Evolutionary conservation across 2,329 filamentous ascomycete species (phyloP), one percentile per base, ranked within the genome.

Genomic region (Neopestalotiopsis sp.): DNA sequence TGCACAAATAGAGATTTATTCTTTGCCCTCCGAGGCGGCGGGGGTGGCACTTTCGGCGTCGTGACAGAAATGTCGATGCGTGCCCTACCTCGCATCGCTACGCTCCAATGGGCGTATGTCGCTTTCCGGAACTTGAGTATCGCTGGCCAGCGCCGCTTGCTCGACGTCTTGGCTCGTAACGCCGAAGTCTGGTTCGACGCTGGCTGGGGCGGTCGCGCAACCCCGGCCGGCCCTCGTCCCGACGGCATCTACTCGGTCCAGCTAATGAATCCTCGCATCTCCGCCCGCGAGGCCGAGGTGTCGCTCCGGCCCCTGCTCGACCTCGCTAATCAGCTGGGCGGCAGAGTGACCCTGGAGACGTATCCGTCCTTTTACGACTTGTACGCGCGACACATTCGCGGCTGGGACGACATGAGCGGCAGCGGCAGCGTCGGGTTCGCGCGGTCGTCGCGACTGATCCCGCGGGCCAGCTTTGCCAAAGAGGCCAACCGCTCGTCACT

Each of bases 1-100:
- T 74, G 74, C 0, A 70, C 84, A 52, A 86, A 91, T 71, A 68
- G 79, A 0, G 89, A 91, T 65, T 79, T 92, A 1, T 91, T 88
- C 79, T 92, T 89, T 89, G 90, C 89, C 1, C 77, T 91, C 1
- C 81, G 82, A 58, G 89, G 89, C 4, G 88, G 89, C 0, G 89
- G 89, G 1, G 86, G 84, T 6, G 87, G 88, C 14, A 90, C 83
- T 38, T 91, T 86, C 71, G 89, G 82, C 2, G 81, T 90, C 1
- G 86, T 91, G 1, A 76, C 84, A 2, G 45, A 52, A 17, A 52
- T 52, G 45, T 52, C 45, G 17, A 52, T 52, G 45, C 45, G 45
- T n/a, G 14, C 45, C 3, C n/a, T 52, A 52, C 45, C 45, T 6
- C 45, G 45, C 45, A 17, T 52, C 7, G 20, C 4, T 17, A 7